Base-by-base conservation (phyloP, 2,329 filamentous ascomycete species). In the Emergomyces pasteurianus region DNA sequence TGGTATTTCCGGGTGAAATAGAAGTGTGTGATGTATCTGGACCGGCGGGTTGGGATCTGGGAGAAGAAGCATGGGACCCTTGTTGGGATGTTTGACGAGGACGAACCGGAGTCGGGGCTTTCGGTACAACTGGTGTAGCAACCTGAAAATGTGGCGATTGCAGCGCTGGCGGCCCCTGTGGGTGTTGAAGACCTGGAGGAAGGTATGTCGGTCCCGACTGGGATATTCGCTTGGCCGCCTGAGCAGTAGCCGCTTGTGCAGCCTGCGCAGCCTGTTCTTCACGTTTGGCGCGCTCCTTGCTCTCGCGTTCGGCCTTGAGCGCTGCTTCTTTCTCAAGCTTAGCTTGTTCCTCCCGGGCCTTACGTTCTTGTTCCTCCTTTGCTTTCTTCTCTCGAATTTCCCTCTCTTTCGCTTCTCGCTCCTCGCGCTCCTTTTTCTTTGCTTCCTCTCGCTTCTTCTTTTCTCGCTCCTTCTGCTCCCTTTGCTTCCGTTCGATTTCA, bases 401-500 rank as follows among this genome's bases (percentile, higher is more conserved):
- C 67, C 85, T 88, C 68, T 96, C 92, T 68, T 83, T 88, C 28
- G 70, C 67, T 64, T 79, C 76, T 23, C 74, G 74, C 62, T 79
- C 77, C 67, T 88, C 84, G 31, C 88, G 86, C 67, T 90, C 86
- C 70, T 92, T 92, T 68, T 90, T 90, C 73, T 88, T 92, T 2
- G 78, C 77, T 61, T 86, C 84, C 36, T 87, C 84, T 58, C 82
- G 82, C 64, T 86, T 84, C 75, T 87, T 92, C 77, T 90, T 94
- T 76, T 94, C 89, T 47, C 83, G 83, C 64, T 91, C 89, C 70
- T 88, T 90, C 52, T 85, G 83, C 72, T 94, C 89, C 53, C 86
- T 88, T 57, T 84, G 83, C 73, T 92, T 96, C 61, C 90, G 86
- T 72, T 97, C 92, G 62, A 84, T 81, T 72, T 96, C 92, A 34